Conservation (phyloP, 805 yeast species). For the Lipomyces kockii region DNA sequence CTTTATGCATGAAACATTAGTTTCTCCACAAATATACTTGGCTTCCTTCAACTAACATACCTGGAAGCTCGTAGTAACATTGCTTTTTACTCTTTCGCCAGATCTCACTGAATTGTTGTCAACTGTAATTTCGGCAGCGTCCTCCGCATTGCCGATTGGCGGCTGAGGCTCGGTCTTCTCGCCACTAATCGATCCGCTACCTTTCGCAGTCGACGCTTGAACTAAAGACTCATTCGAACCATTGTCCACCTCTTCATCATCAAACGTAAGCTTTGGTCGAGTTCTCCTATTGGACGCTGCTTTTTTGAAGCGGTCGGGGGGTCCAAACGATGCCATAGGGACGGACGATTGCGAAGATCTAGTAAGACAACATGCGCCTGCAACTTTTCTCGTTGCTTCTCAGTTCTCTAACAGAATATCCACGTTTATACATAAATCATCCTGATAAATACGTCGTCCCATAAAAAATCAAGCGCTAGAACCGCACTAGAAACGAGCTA, state of each 20-base stretch:
- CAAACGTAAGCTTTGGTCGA: constrained; percentile 23
- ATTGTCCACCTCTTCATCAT: constrained; percentile 22
- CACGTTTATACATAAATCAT: background rate
- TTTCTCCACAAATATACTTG: background rate
- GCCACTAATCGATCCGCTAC: background rate
- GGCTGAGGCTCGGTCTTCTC: background rate
- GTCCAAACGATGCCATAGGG: constrained; percentile 8
- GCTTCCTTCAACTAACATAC: background rate
- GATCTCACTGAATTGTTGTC: background rate
- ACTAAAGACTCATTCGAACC: background rate
- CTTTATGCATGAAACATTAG: background rate
- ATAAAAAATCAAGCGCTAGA: background rate
- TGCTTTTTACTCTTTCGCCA: background rate
- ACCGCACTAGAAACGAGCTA: background rate
- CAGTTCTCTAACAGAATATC: background rate
- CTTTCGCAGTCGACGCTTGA: background rate
- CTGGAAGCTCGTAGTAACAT: background rate
- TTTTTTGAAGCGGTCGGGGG: constrained; percentile 20
- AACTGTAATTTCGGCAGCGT: background rate
- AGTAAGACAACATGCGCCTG: background rate
- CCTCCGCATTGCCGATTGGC: background rate
- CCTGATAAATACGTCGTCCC: background rate
- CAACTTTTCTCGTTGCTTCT: background rate
- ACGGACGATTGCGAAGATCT: background rate
- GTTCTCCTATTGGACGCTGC: constrained; percentile 20